A percentile compares a stretch with the other conserved stretches of the same genome.
Evolutionary conservation across 1,284 basidiomycete genomes (phyloP).

Genomic region (Gomphus bonarii): DNA sequence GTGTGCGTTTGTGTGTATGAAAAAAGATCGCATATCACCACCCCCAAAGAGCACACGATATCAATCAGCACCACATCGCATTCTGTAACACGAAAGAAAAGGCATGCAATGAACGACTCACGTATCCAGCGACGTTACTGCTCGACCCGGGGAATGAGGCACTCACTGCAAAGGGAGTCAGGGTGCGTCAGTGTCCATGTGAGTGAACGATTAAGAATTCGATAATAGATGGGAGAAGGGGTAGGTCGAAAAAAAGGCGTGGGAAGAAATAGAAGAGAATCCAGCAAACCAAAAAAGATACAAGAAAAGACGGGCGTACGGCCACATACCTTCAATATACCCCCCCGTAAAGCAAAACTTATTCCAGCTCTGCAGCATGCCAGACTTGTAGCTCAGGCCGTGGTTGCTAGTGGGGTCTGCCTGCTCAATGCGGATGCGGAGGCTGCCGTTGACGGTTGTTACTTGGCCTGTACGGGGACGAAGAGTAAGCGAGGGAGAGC

Average conservation of each 20-base stretch:
- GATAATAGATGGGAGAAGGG: background rate
- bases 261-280: background rate
- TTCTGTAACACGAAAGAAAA: too few species aligned
- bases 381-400: slow-evolving; percentile 26
- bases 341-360: slow-evolving; percentile 35
- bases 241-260: background rate
- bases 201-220: too few species aligned
- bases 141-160: slow-evolving; percentile 33
- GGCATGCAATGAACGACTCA: slow-evolving; percentile 18
- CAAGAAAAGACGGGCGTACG: background rate
- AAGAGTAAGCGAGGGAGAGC: slow-evolving; percentile 17
- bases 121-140: slow-evolving; percentile 32
- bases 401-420: slow-evolving; percentile 20
- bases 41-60: too few species aligned
- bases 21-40: background rate
- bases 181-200: too few species aligned
- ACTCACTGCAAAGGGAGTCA: slow-evolving; percentile 25
- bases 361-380: slow-evolving; percentile 21
- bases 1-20: too few species aligned
- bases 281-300: background rate
- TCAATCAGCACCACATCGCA: too few species aligned
- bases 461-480: slow-evolving; percentile 23
- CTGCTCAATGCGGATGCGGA: slow-evolving; percentile 28
- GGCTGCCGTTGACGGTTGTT: slow-evolving; percentile 29
- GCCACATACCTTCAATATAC: slow-evolving; percentile 20